phyloP scores from a whole-genome alignment of 2,329 filamentous ascomycete species.

The Fusarium sp. region DNA sequence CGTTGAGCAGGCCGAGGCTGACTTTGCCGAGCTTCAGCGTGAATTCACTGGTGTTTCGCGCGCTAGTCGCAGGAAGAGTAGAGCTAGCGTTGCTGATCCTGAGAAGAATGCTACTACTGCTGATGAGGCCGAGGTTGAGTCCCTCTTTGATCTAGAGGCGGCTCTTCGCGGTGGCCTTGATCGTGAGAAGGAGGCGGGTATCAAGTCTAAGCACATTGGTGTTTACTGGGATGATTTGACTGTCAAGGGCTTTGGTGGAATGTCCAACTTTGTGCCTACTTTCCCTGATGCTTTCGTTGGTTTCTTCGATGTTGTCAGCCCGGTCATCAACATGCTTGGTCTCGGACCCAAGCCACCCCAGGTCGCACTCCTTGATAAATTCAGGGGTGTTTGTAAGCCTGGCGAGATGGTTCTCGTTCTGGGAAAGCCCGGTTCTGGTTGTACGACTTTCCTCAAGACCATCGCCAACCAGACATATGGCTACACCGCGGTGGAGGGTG shows the following conservation, averaged over 20 bases:
- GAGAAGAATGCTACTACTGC: slow-evolving; percentile 64
- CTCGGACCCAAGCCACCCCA: slow-evolving; percentile 75
- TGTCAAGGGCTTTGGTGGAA: slow-evolving; percentile 79
- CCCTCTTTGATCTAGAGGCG: slow-evolving; percentile 78
- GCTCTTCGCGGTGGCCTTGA: slow-evolving; percentile 77
- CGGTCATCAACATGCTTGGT: slow-evolving; percentile 71
- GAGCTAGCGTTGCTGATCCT: slow-evolving; percentile 57
- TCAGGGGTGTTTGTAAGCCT: slow-evolving; percentile 76
- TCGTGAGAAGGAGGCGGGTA: slow-evolving; percentile 80
- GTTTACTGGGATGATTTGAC: slow-evolving; percentile 83
- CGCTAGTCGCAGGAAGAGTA: slow-evolving; percentile 54
- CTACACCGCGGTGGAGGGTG: slow-evolving; percentile 68
- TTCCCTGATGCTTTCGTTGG: slow-evolving; percentile 81
- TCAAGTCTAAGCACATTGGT: slow-evolving; percentile 82
- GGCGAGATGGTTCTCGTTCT: slow-evolving; percentile 92
- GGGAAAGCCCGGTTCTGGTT: slow-evolving; percentile 79
- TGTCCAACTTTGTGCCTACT: slow-evolving; percentile 76
- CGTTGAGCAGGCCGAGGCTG: slow-evolving; percentile 73
- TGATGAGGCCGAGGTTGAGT: slow-evolving; percentile 57
- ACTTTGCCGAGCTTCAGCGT: slow-evolving; percentile 75
- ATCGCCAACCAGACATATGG: slow-evolving; percentile 73
- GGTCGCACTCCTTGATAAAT: slow-evolving; percentile 77
- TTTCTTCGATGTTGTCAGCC: slow-evolving; percentile 80
- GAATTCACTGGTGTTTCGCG: slow-evolving; percentile 69
- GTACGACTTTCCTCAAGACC: slow-evolving; percentile 75